phyloP scores from a whole-genome alignment of 352 stramenopile species.

The Pythium rhizo-oryzae region DNA sequence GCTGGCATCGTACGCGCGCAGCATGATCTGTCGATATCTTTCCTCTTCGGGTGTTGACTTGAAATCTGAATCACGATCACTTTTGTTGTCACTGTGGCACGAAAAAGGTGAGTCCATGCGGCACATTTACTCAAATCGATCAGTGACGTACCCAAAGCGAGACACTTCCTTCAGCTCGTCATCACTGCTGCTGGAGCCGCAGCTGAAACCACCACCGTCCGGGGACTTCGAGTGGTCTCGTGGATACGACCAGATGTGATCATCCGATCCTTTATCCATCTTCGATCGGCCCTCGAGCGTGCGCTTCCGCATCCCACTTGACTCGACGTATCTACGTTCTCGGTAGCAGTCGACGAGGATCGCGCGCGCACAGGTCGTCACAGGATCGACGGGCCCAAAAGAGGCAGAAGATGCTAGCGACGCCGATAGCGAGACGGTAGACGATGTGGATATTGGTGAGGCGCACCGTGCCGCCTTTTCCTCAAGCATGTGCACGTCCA shows the following conservation, averaged over 20 bases:
- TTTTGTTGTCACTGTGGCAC: slow-evolving; percentile 33
- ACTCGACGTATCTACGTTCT: slow-evolving; percentile 48
- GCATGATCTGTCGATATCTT: slow-evolving; percentile 56
- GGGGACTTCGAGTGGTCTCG: slow-evolving; percentile 40
- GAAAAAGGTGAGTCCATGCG: neutral
- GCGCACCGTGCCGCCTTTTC: slow-evolving; percentile 18
- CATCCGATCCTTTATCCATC: slow-evolving; percentile 35
- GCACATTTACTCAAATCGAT: neutral
- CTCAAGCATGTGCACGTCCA: slow-evolving; percentile 32
- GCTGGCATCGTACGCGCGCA: slow-evolving; percentile 55
- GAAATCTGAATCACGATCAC: slow-evolving; percentile 43
- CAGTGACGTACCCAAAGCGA: slow-evolving; percentile 46
- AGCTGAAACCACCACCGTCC: slow-evolving; percentile 35
- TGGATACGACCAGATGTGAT: slow-evolving; percentile 39
- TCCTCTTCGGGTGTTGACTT: slow-evolving; percentile 68
- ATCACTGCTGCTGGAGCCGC: slow-evolving; percentile 68
- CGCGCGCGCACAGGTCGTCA: slow-evolving; percentile 62
- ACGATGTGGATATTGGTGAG: slow-evolving; percentile 48
- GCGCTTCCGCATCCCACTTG: slow-evolving; percentile 64
- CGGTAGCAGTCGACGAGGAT: slow-evolving; percentile 77
- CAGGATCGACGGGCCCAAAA: slow-evolving; percentile 47
- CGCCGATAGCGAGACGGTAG: slow-evolving; percentile 40
- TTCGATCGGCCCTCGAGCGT: slow-evolving; percentile 58
- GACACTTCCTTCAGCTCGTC: slow-evolving; percentile 77
- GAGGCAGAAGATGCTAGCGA: slow-evolving; percentile 43